These are phyloP conservation scores for Ascochyta pisi DNA, from an alignment of 2,329 filamentous ascomycete species.

Conservation along the genomic window DNA sequence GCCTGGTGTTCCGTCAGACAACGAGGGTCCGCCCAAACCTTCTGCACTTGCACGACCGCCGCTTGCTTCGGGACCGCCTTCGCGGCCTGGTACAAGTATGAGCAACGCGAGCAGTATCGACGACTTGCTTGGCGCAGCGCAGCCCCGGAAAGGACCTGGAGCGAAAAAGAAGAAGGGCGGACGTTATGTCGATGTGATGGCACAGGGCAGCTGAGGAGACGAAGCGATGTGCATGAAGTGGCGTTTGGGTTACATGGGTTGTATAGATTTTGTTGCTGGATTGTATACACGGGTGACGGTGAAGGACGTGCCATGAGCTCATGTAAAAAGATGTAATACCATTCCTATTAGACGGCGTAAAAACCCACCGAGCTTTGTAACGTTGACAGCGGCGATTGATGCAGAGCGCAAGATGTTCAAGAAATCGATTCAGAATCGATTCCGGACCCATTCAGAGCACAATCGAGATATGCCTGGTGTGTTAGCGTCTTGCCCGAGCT, in stretches of 20 bases:
- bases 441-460: background rate
- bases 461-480: background rate
- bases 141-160: slow-evolving; percentile 66
- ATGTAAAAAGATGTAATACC: slow-evolving; percentile 13
- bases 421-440: background rate
- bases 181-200: slow-evolving; percentile 95
- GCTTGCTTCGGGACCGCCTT: slow-evolving; percentile 42
- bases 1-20: slow-evolving; percentile 41
- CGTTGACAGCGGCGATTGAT: no score
- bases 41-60: slow-evolving; percentile 36
- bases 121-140: slow-evolving; percentile 80
- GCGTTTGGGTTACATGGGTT: background rate
- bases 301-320: background rate
- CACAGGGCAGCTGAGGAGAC: slow-evolving; percentile 13
- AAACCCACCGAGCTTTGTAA: background rate
- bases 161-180: slow-evolving; percentile 78
- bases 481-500: background rate
- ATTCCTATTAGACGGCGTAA: background rate
- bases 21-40: slow-evolving; percentile 33
- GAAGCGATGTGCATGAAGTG: background rate
- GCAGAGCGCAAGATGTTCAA: no score
- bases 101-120: slow-evolving; percentile 95
- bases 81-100: slow-evolving; percentile 74
- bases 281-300: background rate
- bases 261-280: background rate